phyloP scores from a whole-genome alignment of 345 rosid species.

The Gossypium sturtianum region DNA sequence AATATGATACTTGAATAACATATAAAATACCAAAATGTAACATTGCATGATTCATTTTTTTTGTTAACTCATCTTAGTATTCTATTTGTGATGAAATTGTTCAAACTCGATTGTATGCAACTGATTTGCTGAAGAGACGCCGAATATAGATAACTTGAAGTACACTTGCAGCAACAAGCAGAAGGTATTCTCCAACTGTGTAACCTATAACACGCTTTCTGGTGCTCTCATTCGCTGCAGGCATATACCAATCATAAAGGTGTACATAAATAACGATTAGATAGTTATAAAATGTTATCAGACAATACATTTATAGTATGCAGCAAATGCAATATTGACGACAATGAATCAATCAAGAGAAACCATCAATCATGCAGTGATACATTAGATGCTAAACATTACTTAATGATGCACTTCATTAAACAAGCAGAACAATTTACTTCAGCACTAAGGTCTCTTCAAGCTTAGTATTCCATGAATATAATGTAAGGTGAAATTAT shows the following conservation, averaged over 20 bases:
- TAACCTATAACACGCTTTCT: slow-evolving; percentile 73
- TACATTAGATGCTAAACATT: not conserved
- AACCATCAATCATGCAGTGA: not conserved
- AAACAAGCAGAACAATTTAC: not conserved
- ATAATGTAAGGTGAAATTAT: not conserved
- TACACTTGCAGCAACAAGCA: slow-evolving; percentile 60
- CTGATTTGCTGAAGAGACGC: slow-evolving; percentile 91
- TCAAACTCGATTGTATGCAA: slow-evolving; percentile 86
- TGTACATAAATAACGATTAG: not conserved
- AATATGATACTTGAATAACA: slow-evolving; percentile 7
- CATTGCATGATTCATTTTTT: not conserved
- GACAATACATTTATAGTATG: not conserved
- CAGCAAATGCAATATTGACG: not conserved
- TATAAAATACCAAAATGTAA: not conserved
- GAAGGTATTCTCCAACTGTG: slow-evolving; percentile 71
- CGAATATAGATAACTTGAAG: slow-evolving; percentile 83
- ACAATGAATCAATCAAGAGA: not conserved
- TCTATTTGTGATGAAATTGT: not conserved
- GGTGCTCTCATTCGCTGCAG: slow-evolving; percentile 94
- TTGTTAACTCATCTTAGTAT: slow-evolving; percentile 10
- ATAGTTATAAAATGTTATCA: not conserved
- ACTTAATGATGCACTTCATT: not conserved
- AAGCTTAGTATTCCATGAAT: not conserved
- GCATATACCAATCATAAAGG: not conserved
- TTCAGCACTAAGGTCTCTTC: not conserved